Conservation (phyloP, 2,329 filamentous ascomycete species). For the Metarhizium sp. region DNA sequence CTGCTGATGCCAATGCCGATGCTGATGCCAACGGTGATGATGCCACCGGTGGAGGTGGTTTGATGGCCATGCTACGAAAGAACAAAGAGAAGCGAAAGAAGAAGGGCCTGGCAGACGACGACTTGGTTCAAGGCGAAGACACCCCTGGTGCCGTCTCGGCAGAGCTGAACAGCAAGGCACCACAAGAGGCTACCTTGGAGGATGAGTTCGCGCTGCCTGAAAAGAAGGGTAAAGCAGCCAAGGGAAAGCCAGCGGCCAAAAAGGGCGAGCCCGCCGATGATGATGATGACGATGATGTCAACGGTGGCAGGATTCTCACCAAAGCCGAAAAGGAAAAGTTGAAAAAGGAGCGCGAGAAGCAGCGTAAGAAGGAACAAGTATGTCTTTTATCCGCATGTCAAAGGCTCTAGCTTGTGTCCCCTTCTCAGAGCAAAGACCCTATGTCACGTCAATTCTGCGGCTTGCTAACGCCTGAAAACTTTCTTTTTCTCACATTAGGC, state of each 20-base stretch:
- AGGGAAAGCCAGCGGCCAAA: constrained; percentile 33
- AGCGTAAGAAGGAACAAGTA: constrained; percentile 96
- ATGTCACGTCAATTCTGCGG: background rate
- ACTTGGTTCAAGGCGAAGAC: constrained; percentile 56
- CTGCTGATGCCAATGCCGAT: constrained; percentile 33
- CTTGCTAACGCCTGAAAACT: background rate
- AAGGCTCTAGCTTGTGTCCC: background rate
- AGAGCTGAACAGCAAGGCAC: constrained; percentile 52
- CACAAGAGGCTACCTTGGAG: constrained; percentile 71
- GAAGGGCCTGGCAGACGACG: constrained; percentile 67
- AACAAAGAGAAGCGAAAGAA: constrained; percentile 83
- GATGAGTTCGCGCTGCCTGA: constrained; percentile 79
- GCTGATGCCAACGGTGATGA: constrained; percentile 40
- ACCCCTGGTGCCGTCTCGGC: constrained; percentile 24
- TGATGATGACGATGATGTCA: constrained; percentile 36
- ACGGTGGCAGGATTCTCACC: constrained; percentile 66
- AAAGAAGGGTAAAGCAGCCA: constrained; percentile 59
- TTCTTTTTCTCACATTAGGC: constrained; percentile 34
- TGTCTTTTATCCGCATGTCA: constrained; percentile 6
- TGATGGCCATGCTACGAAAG: constrained; percentile 74
- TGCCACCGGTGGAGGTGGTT: constrained; percentile 49
- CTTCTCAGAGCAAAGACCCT: background rate
- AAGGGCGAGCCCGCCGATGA: constrained; percentile 33
- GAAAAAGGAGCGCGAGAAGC: constrained; percentile 98
- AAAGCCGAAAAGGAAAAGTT: constrained; percentile 98